Conservation (phyloP, 805 yeast species). For the Aciculoconidium aculeatum region DNA sequence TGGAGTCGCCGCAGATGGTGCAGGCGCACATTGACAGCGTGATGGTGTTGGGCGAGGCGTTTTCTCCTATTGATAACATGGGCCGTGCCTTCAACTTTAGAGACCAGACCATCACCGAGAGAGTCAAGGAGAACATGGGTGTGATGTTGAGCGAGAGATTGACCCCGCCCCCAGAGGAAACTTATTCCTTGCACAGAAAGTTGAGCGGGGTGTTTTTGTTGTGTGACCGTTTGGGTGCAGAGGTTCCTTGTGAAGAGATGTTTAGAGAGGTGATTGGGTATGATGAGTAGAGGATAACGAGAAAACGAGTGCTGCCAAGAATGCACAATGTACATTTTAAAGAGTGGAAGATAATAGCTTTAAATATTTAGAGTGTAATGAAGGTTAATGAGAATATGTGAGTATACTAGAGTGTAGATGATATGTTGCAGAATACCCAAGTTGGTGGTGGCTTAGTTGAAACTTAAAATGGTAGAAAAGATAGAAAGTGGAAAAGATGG, state of each 20-base stretch:
- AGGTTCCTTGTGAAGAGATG: slow-evolving; percentile 72
- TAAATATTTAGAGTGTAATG: too few relatives aligned
- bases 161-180: slow-evolving; percentile 97
- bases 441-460: too few relatives aligned
- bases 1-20: slow-evolving; percentile 83
- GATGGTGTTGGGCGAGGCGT: slow-evolving; percentile 89
- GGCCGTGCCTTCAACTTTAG: slow-evolving; percentile 64
- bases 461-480: too few relatives aligned
- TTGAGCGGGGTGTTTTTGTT: slow-evolving; percentile 89
- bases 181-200: slow-evolving; percentile 93
- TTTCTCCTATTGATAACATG: slow-evolving; percentile 45
- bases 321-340: too few relatives aligned
- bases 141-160: slow-evolving; percentile 87
- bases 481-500: too few relatives aligned
- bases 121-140: slow-evolving; percentile 83
- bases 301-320: too few relatives aligned
- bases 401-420: too few relatives aligned
- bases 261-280: slow-evolving; percentile 72
- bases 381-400: too few relatives aligned
- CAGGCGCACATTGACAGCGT: slow-evolving; percentile 90
- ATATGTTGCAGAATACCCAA: too few relatives aligned
- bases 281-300: slow-evolving; percentile 14
- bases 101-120: slow-evolving; percentile 86
- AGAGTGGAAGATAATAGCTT: too few relatives aligned
- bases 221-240: slow-evolving; percentile 80